Conservation (phyloP, 306 rosid species). For the Macrotyloma uniflorum region DNA sequence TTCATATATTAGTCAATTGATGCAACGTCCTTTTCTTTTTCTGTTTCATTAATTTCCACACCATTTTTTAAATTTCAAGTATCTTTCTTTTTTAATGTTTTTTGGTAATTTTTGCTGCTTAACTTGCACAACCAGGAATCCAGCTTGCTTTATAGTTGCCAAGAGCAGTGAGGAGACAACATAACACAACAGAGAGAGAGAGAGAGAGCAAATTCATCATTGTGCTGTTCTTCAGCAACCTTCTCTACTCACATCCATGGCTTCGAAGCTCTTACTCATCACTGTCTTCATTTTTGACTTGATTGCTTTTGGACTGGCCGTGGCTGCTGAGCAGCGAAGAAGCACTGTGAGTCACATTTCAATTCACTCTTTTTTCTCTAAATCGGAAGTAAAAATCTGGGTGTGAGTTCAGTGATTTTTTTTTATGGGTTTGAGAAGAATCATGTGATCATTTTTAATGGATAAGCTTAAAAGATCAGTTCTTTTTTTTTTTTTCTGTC, state of each 20-base stretch:
- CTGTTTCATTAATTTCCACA: not conserved
- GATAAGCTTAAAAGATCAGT: not conserved
- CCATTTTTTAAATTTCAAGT: not conserved
- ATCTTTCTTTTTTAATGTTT: not conserved
- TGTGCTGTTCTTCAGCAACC: constrained; percentile 30
- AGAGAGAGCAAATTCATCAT: constrained; percentile 38
- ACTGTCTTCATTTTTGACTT: constrained; percentile 61
- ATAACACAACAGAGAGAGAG: constrained; percentile 17
- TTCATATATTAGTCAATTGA: constrained; percentile 33
- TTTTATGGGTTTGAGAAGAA: constrained; percentile 26
- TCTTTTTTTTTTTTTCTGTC: not conserved
- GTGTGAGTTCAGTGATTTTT: not conserved
- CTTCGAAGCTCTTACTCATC: constrained; percentile 83
- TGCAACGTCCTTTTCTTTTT: constrained; percentile 45
- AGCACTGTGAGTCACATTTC: constrained; percentile 69
- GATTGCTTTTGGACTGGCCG: constrained; percentile 92
- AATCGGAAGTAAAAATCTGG: not conserved
- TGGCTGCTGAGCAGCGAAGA: constrained; percentile 97
- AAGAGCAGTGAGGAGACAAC: not conserved
- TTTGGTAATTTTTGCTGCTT: not conserved
- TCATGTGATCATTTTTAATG: not conserved
- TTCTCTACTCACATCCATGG: constrained; percentile 67
- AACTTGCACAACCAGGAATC: constrained; percentile 23
- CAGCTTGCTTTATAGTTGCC: constrained; percentile 34
- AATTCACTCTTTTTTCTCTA: constrained; percentile 9